Evolutionary conservation across 2,329 filamentous ascomycete species (phyloP), one percentile per base, ranked within the genome.

Genomic region (Aspergillus oerlinghausenensis): DNA sequence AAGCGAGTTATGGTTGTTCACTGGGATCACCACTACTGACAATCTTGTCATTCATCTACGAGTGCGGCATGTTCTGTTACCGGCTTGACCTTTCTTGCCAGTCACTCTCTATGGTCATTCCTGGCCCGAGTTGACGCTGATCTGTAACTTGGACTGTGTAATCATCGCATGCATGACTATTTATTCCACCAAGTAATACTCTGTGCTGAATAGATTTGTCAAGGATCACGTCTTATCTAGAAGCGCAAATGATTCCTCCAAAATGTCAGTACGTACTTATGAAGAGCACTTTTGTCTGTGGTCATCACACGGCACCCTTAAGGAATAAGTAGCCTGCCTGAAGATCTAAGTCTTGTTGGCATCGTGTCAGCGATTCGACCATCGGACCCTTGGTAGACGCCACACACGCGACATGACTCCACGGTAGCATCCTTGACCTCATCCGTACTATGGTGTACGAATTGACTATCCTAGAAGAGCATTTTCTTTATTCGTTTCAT

Each of bases 1-100:
- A 43, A 49, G 28, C 26, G 28, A 45, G 40, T 52, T 52, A 49
- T 52, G 51, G 54, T 52, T 55, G 45, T 47, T 47, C 4, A 23
- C 21, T 14, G 21, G 21, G 43, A 47, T 47, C 21, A 6, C n/a
- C 43, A 14, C n/a, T 23, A 4, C 11, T 25, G n/a, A 14, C 11
- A 10, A 47, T 10, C 19, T 11, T 21, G 40, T 11, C 17, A 11
- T 43, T 19, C 21, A 11, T 43, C 40, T 43, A 43, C 9, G 3
- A 23, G 21, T 21, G 40, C n/a, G 17, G 40, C 10, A 19, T 43
- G 17, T 19, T 43, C 21, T 47, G 9, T 14, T 14, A 23, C 11
- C 11, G 11, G 42, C 42, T 45, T 19, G 42, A 21, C 14, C 43
- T 4, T 14, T 11, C 8, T 47, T 47, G 21, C 11, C 21, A 14